Base-by-base conservation (phyloP, 2,329 filamentous ascomycete species). In the Zopfia rhizophila region DNA sequence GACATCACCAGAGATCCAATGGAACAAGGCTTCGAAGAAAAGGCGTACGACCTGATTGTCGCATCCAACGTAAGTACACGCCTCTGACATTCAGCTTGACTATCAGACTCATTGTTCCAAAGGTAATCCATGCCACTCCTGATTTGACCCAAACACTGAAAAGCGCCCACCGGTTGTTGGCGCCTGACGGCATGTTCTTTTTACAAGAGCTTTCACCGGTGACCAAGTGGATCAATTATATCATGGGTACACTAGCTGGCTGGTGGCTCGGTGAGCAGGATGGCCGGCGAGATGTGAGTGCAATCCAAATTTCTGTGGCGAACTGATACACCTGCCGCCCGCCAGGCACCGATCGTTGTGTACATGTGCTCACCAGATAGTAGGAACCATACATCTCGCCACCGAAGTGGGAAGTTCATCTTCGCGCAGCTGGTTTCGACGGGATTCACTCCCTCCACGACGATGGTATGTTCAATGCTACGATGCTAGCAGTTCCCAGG, bases 151-250 rank as follows among this genome's bases (percentile, higher is more conserved):
- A 45, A n/a, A 50, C 50, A 3, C 14, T 62, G 5, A 21, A 7
- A 1, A 46, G 62, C 31, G 6, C 44, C 5, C 46, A 50, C 10
- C 25, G 35, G 7, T 41, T 65, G 1, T 53, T 66, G 1, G 12
- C 24, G 11, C 73, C 76, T 0, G 72, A 70, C 3, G 79, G 78
- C 0, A 66, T 73, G 17, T 55, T 82, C 0, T 23, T 80, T 3
- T 27, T 79, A 0, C 48, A 72, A 6, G 78, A 81, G 45, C 51
- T 75, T 2, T 66, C 60, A 4, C 38, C 60, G 10, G 48, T 13
- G 5, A 21, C 51, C 2, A 58, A 30, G 11, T 40, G 37, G 40
- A 25, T 27, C 4, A 43, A 44, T 3, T 46, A 14, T 29, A 45
- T 71, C 13, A 56, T 75, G 13, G 68, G 66, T 14, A 52, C 51